Conservation (phyloP, 2,329 filamentous ascomycete species). For the Xylaria sp. region DNA sequence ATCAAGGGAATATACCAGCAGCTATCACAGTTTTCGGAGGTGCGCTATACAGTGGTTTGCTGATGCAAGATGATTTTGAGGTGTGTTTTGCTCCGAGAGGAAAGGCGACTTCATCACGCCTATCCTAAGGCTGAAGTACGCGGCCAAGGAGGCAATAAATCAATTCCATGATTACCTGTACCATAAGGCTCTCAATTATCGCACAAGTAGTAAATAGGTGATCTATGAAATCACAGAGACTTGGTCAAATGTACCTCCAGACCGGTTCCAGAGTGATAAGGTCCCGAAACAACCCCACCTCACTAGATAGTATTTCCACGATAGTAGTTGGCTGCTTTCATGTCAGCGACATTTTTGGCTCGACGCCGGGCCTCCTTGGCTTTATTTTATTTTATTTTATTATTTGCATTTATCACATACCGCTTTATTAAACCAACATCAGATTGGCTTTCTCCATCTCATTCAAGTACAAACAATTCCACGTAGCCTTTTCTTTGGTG, state of each 20-base stretch:
- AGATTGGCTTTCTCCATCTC: neutral
- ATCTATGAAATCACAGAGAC: neutral
- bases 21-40: constrained; percentile 1
- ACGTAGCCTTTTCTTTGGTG: neutral
- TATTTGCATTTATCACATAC: neutral
- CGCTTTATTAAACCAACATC: neutral
- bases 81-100: neutral
- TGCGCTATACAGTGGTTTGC: neutral
- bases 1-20: neutral
- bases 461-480: neutral
- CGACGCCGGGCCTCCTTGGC: constrained; percentile 4
- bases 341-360: constrained; percentile 7
- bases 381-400: neutral
- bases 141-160: neutral
- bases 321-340: constrained; percentile 15
- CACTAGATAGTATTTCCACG: constrained; percentile 17
- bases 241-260: neutral
- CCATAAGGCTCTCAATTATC: neutral
- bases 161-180: neutral
- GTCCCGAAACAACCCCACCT: constrained; percentile 23
- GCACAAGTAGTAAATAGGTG: neutral
- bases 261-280: constrained; percentile 4
- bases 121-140: neutral
- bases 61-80: neutral
- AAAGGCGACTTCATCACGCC: constrained; percentile 3